phyloP scores from a whole-genome alignment of 2,329 filamentous ascomycete genomes.

The Colletotrichum higginsianum region DNA sequence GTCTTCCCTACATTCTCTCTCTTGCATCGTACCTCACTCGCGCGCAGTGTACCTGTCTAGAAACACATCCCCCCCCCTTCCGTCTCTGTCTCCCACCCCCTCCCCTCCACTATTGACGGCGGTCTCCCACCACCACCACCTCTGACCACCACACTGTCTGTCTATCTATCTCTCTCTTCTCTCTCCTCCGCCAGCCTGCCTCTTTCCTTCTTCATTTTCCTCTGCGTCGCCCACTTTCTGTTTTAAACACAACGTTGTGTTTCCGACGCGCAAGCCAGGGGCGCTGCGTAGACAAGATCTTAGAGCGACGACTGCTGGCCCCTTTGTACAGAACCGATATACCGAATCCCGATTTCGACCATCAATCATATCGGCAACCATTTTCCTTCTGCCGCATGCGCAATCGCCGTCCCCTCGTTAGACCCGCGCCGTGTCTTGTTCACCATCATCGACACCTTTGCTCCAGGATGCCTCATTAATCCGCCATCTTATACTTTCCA shows the following conservation, averaged over 20 bases:
- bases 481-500: conserved; percentile 14
- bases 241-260: conserved; percentile 23
- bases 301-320: conserved; percentile 27
- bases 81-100: conserved; percentile 14
- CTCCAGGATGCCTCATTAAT: conserved; percentile 37
- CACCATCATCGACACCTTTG: conserved; percentile 11
- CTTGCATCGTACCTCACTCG: background rate
- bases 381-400: conserved; percentile 33
- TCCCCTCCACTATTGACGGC: conserved; percentile 25
- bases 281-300: conserved; percentile 24
- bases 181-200: conserved; percentile 2
- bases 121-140: conserved; percentile 8
- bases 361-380: background rate
- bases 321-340: conserved; percentile 24
- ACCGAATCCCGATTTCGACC: conserved; percentile 12
- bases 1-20: conserved; percentile 1
- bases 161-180: conserved; percentile 19
- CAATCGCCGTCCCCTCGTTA: conserved; percentile 27
- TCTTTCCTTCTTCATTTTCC: conserved; percentile 30
- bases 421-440: background rate
- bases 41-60: background rate
- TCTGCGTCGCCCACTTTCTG: conserved; percentile 23
- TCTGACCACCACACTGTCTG: no score
- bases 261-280: conserved; percentile 28
- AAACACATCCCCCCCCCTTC: conserved; percentile 18